Evolutionary conservation across 2,329 filamentous ascomycete species (phyloP).

Genomic region (Helicocarpus griseus): DNA sequence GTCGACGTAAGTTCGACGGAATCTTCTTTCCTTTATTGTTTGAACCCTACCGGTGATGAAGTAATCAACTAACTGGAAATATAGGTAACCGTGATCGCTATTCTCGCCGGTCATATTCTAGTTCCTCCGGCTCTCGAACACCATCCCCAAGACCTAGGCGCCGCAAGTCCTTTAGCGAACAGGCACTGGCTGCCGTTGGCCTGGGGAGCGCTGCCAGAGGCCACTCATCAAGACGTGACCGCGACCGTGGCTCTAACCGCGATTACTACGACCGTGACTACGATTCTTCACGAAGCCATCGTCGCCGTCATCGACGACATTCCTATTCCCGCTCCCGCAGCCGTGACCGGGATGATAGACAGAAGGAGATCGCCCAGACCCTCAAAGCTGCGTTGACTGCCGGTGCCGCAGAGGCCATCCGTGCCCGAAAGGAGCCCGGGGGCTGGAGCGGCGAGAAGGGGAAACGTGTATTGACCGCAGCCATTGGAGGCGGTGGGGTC

Average conservation of each 20-base stretch:
- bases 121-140: conserved; percentile 29
- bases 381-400: conserved; percentile 85
- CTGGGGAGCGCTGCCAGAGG: conserved; percentile 50
- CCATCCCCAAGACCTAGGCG: conserved; percentile 31
- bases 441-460: conserved; percentile 87
- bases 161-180: conserved; percentile 39
- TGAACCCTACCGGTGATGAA: too few species aligned
- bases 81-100: conserved; percentile 22
- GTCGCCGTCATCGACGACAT: conserved; percentile 25
- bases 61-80: background rate
- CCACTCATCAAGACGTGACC: conserved; percentile 49
- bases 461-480: conserved; percentile 82
- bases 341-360: conserved; percentile 46
- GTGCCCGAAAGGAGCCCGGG: conserved; percentile 77
- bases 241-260: conserved; percentile 27
- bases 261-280: conserved; percentile 26
- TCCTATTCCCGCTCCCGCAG: conserved; percentile 39
- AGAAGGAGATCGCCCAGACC: conserved; percentile 66
- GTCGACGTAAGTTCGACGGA: conserved; percentile 24
- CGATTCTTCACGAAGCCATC: conserved; percentile 34
- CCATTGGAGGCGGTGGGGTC: conserved; percentile 73
- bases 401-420: conserved; percentile 85
- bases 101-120: conserved; percentile 20
- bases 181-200: conserved; percentile 47
- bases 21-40: too few species aligned